A percentile compares a stretch with the other conserved stretches of the same genome.
Conservation (phyloP, 176 grass and related monocot genomes). For the Bonia amplexicaulis region DNA sequence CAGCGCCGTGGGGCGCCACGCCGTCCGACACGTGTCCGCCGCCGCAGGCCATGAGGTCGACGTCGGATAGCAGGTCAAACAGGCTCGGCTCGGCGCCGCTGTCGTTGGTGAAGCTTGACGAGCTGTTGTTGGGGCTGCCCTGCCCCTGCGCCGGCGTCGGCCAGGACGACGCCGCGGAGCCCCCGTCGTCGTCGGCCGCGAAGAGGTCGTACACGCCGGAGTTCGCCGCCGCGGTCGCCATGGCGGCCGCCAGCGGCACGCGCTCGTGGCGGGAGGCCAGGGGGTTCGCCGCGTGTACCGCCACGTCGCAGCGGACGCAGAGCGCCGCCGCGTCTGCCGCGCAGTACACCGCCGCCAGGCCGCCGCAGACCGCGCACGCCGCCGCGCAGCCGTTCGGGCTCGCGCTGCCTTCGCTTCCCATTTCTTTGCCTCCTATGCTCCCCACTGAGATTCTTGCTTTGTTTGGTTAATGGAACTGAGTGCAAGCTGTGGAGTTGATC, state of each 20-base stretch:
- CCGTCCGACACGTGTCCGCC: conserved; percentile 20
- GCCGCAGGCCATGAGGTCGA: conserved; percentile 26
- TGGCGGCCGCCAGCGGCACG: conserved; percentile 23
- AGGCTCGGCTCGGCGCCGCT: conserved; percentile 18
- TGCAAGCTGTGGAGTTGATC: neutral
- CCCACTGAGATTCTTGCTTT: neutral
- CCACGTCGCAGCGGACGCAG: conserved; percentile 49
- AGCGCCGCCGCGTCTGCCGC: conserved; percentile 48
- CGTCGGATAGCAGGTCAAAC: conserved; percentile 38
- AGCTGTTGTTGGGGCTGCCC: conserved; percentile 29
- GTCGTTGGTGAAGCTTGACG: conserved; percentile 26
- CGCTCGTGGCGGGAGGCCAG: conserved; percentile 47
- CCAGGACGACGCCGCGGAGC: conserved; percentile 19
- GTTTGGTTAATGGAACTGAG: neutral
- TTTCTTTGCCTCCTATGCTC: neutral
- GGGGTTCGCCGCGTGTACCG: conserved; percentile 45
- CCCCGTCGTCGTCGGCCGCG: conserved; percentile 21
- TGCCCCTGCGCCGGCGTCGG: neutral
- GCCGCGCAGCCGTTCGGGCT: neutral
- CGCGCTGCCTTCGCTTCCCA: conserved; percentile 42
- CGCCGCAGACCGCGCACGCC: conserved; percentile 48
- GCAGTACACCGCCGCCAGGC: conserved; percentile 39
- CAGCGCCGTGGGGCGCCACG: neutral
- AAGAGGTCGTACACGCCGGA: conserved; percentile 51
- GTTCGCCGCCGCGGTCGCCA: neutral